phyloP scores from a whole-genome alignment of 352 stramenopile species.

The Phytopythium chamaehyphon region DNA sequence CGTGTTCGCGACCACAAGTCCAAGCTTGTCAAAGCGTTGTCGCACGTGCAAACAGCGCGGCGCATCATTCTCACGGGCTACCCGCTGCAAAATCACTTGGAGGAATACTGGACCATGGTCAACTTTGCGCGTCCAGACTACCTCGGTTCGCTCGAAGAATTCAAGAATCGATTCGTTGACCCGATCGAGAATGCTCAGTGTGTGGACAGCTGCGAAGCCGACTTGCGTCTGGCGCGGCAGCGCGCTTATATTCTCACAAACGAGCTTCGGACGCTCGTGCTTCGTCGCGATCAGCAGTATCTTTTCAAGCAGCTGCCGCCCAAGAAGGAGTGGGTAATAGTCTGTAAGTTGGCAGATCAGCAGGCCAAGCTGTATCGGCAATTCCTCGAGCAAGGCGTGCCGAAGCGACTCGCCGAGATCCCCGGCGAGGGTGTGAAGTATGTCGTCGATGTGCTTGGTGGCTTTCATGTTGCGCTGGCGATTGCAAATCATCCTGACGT shows the following conservation, averaged over 20 bases:
- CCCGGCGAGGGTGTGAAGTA: slow-evolving; percentile 24
- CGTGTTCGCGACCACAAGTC: slow-evolving; percentile 88
- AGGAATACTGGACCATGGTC: slow-evolving; percentile 92
- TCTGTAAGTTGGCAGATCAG: slow-evolving; percentile 75
- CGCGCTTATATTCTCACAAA: slow-evolving; percentile 78
- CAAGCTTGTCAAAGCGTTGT: slow-evolving; percentile 85
- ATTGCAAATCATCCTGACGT: slow-evolving; percentile 90
- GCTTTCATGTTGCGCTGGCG: slow-evolving; percentile 83
- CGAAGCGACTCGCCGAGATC: slow-evolving; percentile 25
- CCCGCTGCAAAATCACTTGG: slow-evolving; percentile 94
- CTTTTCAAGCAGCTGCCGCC: slow-evolving; percentile 79
- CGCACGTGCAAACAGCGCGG: slow-evolving; percentile 74
- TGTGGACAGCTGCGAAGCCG: slow-evolving; percentile 67
- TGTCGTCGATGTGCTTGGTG: slow-evolving; percentile 71
- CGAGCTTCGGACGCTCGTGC: slow-evolving; percentile 74
- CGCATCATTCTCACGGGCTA: slow-evolving; percentile 94
- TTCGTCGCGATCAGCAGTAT: slow-evolving; percentile 85
- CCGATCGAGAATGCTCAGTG: slow-evolving; percentile 88
- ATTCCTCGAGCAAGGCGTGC: slow-evolving; percentile 64
- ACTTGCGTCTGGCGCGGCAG: slow-evolving; percentile 65
- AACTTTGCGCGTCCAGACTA: slow-evolving; percentile 86
- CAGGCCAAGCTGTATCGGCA: slow-evolving; percentile 72
- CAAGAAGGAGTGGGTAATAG: slow-evolving; percentile 87
- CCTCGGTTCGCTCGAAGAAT: slow-evolving; percentile 75
- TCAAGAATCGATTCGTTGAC: slow-evolving; percentile 89